phyloP scores from a whole-genome alignment of 371 early-diverging fungal species.

The Saksenaea vasiformis region DNA sequence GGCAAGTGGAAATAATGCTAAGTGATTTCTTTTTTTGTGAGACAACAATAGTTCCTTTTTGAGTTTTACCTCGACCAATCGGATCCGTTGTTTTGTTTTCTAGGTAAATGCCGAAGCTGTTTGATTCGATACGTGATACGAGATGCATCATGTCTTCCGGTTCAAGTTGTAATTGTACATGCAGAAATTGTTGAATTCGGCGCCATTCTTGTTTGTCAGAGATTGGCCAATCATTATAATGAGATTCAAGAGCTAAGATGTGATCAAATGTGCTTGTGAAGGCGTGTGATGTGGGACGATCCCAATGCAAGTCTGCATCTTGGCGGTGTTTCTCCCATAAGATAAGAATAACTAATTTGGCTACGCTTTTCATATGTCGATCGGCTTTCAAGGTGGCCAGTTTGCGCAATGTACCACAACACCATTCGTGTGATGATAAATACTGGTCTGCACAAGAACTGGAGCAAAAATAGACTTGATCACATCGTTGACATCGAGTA shows the following conservation, averaged over 20 bases:
- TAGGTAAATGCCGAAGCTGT: conserved; percentile 55
- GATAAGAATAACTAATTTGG: conserved; percentile 32
- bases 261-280: conserved; percentile 18
- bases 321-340: conserved; percentile 25
- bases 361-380: conserved; percentile 44
- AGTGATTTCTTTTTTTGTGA: not conserved
- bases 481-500: conserved; percentile 45
- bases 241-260: conserved; percentile 43
- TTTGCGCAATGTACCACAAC: conserved; percentile 41
- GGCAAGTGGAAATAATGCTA: conserved; percentile 24
- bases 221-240: conserved; percentile 43
- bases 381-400: conserved; percentile 50
- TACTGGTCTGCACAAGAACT: conserved; percentile 27
- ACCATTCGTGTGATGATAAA: conserved; percentile 12
- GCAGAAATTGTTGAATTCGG: conserved; percentile 35
- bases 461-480: conserved; percentile 55
- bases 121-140: conserved; percentile 52
- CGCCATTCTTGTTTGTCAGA: conserved; percentile 42
- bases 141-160: conserved; percentile 37
- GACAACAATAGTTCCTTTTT: not conserved
- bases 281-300: conserved; percentile 8
- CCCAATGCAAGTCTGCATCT: not conserved
- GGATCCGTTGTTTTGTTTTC: conserved; percentile 10
- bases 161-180: conserved; percentile 14
- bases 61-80: conserved; percentile 23